These are phyloP conservation scores for Groenewaldozyma sp. DNA, from an alignment of 1,139 yeast genomes.

Conservation along the genomic window DNA sequence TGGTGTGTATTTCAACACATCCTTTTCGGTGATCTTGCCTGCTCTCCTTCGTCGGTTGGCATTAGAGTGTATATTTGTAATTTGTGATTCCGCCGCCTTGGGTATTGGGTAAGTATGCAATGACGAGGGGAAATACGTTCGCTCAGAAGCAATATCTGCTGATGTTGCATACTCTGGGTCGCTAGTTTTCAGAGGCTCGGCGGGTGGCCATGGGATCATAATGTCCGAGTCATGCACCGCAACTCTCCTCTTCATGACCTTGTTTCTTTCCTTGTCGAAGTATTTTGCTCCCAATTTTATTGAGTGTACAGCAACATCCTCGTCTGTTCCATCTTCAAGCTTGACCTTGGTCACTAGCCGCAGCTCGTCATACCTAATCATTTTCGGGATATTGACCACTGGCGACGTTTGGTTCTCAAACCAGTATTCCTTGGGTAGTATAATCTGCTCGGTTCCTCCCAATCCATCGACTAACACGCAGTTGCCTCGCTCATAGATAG, in stretches of 20 bases:
- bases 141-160: slow-evolving; percentile 53
- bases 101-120: slow-evolving; percentile 66
- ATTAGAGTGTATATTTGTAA: slow-evolving; percentile 64
- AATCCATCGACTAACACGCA: slow-evolving; percentile 46
- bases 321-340: slow-evolving; percentile 44
- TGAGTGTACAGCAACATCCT: slow-evolving; percentile 72
- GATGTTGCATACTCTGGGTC: slow-evolving; percentile 40
- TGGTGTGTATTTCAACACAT: slow-evolving; percentile 48
- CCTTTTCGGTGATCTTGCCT: slow-evolving; percentile 52
- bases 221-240: slow-evolving; percentile 59
- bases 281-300: slow-evolving; percentile 54
- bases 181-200: slow-evolving; percentile 51
- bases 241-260: slow-evolving; percentile 67
- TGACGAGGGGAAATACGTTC: slow-evolving; percentile 66
- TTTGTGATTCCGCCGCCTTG: slow-evolving; percentile 49
- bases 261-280: slow-evolving; percentile 66
- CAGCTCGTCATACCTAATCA: slow-evolving; percentile 55
- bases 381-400: slow-evolving; percentile 45
- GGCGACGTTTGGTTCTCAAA: slow-evolving; percentile 64
- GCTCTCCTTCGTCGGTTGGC: slow-evolving; percentile 31
- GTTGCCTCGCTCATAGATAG: slow-evolving; percentile 41
- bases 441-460: slow-evolving; percentile 44
- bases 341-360: slow-evolving; percentile 72
- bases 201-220: slow-evolving; percentile 88
- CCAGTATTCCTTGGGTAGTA: slow-evolving; percentile 67